A percentile compares a stretch with the other conserved stretches of the same genome.
phyloP scores from a whole-genome alignment of 192 early-diverging fungal genomes.

The Fimicolochytrium jonesii region DNA sequence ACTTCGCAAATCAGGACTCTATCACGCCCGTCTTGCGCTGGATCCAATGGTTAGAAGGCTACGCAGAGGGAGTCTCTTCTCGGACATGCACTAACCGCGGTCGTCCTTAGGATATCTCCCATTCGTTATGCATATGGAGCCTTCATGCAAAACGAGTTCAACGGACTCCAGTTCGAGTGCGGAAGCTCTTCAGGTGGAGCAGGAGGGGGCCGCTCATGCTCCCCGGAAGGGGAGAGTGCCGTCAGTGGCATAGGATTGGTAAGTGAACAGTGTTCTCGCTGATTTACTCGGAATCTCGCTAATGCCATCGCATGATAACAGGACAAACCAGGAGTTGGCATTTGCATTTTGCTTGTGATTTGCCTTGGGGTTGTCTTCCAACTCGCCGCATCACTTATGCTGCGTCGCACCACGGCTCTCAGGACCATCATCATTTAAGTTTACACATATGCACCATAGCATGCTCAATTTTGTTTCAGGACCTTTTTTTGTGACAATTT shows the following conservation, averaged over 20 bases:
- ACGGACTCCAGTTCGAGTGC: slow-evolving; percentile 33
- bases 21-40: slow-evolving; percentile 39
- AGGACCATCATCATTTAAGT: slow-evolving; percentile 7
- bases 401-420: slow-evolving; percentile 15
- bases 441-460: no score
- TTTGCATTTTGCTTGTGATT: slow-evolving; percentile 13
- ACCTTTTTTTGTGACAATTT: no score
- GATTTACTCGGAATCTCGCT: no score
- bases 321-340: slow-evolving; percentile 1
- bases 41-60: slow-evolving; percentile 26
- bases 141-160: slow-evolving; percentile 46
- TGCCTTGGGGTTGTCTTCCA: slow-evolving; percentile 6
- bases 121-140: slow-evolving; percentile 44
- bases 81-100: neutral
- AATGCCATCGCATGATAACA: no score
- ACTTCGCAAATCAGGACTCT: slow-evolving; percentile 33
- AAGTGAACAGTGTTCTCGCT: neutral
- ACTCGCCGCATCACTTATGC: neutral
- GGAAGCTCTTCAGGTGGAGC: no score
- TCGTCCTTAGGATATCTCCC: slow-evolving; percentile 35
- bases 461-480: no score
- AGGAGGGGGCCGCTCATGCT: neutral
- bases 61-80: neutral
- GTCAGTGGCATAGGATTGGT: slow-evolving; percentile 10
- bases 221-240: neutral